A percentile compares a stretch with the other conserved stretches of the same genome.
These are phyloP conservation scores for Teratosphaeria epicoccoides DNA, from an alignment of 2,329 filamentous ascomycete genomes.

Conservation along the genomic window DNA sequence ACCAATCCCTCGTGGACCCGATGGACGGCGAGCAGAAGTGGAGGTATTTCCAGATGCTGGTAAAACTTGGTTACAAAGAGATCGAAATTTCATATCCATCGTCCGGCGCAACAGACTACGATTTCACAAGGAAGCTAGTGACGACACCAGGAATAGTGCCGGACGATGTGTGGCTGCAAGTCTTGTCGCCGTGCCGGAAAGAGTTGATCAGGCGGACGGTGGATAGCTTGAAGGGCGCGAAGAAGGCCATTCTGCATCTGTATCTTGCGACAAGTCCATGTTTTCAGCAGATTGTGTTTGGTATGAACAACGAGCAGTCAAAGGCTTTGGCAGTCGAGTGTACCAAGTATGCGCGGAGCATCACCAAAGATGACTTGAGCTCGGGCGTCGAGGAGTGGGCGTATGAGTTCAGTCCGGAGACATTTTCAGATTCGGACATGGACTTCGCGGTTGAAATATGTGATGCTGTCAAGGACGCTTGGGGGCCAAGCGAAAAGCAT, in stretches of 20 bases:
- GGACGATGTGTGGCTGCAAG: slow-evolving; percentile 84
- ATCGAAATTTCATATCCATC: slow-evolving; percentile 95
- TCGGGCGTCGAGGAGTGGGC: slow-evolving; percentile 54
- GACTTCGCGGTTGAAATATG: slow-evolving; percentile 78
- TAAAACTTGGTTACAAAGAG: slow-evolving; percentile 89
- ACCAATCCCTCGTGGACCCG: slow-evolving; percentile 84
- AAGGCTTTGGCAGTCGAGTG: slow-evolving; percentile 75
- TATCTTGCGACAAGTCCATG: slow-evolving; percentile 95
- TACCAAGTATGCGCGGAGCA: slow-evolving; percentile 72
- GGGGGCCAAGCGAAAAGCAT: slow-evolving; percentile 68
- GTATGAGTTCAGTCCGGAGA: slow-evolving; percentile 77
- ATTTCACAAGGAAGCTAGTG: slow-evolving; percentile 80
- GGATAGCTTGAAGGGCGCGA: slow-evolving; percentile 75
- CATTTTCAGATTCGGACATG: slow-evolving; percentile 80
- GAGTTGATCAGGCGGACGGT: slow-evolving; percentile 86
- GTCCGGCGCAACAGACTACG: slow-evolving; percentile 88
- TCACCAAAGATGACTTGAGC: slow-evolving; percentile 69
- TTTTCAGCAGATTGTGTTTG: slow-evolving; percentile 85
- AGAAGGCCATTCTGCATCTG: slow-evolving; percentile 89
- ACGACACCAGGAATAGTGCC: slow-evolving; percentile 74
- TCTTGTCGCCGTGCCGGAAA: slow-evolving; percentile 81
- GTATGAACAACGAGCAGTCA: slow-evolving; percentile 71
- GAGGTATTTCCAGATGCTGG: slow-evolving; percentile 88
- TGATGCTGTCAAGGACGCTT: slow-evolving; percentile 86
- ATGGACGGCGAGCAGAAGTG: slow-evolving; percentile 97